Base-by-base conservation (phyloP, 805 yeast genomes). In the Starmerella apis region DNA sequence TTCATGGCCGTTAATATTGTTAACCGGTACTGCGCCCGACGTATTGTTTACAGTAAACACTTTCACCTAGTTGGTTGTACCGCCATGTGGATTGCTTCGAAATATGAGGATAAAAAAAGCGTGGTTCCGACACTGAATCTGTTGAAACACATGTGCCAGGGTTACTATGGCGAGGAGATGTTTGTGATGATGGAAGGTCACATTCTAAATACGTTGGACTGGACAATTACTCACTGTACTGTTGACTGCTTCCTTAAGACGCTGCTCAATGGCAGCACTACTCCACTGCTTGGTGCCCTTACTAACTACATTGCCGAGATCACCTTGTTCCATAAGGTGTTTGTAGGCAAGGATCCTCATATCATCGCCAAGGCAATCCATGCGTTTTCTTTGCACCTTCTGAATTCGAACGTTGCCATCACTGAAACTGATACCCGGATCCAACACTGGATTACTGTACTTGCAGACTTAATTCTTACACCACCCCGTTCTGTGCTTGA, bases 41-140 rank as follows among this genome's bases (percentile, higher is more conserved):
- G 95, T 61, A 79, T 86, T 11, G 94, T 86, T 0, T 74, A 83
- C 56, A 77, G 81, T 59, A 88, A 83, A 56, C 96, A 86, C 67
- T 79, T 85, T 48, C 94, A 86, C 65, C 73, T 87, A 41, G 88
- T 87, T n/a, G 84, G 90, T 38, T 82, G 92, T 53, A 85, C 95
- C 8, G 86, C 95, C 53, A 69, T 87, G 30, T 87, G 96, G 95
- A 74, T 87, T 36, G 84, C 94, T 6, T 79, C 94, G 20, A 87
- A 87, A 64, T 73, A 81, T 16, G 80, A 77, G 63, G 83, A 84
- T 52, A 80, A 81, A 64, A 73, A 88, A 62, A 79, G 81, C 56
- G 72, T 86, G 59, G 77, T 82, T 43, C 92, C 92, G 37, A 75
- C 83, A 58, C 70, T 83, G 49, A 72, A 76, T 35, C 88, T 83